Percentiles rank a stretch among this genome's conserved stretches.
phyloP scores from a whole-genome alignment of 352 stramenopile species.

The Phytophthora aleatoria region DNA sequence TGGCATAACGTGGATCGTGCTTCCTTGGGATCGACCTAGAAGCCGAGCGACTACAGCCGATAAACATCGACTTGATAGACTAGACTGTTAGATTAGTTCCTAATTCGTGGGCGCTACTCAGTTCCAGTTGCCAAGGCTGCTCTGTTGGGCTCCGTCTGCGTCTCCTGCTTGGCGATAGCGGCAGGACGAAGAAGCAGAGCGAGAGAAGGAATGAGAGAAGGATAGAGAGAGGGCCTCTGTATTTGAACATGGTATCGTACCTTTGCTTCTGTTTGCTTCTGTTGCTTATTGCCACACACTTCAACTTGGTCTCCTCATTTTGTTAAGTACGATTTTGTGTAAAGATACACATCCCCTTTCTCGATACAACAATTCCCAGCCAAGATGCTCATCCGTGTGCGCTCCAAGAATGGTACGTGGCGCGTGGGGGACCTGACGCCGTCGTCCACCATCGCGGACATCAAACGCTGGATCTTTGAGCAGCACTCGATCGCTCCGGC shows the following conservation, averaged over 20 bases:
- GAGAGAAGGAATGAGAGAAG: conserved; percentile 2
- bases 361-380: conserved; percentile 1
- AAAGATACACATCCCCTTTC: conserved; percentile 16
- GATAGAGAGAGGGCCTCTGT: conserved; percentile 30
- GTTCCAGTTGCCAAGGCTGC: conserved; percentile 43
- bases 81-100: conserved; percentile 84
- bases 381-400: conserved; percentile 82
- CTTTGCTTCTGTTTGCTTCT: conserved; percentile 13
- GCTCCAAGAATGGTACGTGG: conserved; percentile 90
- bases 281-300: conserved; percentile 3
- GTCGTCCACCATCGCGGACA: conserved; percentile 65
- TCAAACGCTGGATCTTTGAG: conserved; percentile 79
- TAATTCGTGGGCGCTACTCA: conserved; percentile 84
- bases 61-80: conserved; percentile 58
- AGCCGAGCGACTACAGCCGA: conserved; percentile 18
- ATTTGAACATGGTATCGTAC: conserved; percentile 43
- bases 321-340: conserved; percentile 10
- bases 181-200: conserved; percentile 3
- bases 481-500: conserved; percentile 66
- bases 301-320: background rate
- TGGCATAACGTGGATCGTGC: conserved; percentile 17
- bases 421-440: conserved; percentile 69
- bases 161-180: conserved; percentile 3
- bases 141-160: conserved; percentile 17
- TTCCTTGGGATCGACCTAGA: conserved; percentile 9